Conservation (phyloP, 1,284 basidiomycete genomes). For the Veloboletus limbatus region DNA sequence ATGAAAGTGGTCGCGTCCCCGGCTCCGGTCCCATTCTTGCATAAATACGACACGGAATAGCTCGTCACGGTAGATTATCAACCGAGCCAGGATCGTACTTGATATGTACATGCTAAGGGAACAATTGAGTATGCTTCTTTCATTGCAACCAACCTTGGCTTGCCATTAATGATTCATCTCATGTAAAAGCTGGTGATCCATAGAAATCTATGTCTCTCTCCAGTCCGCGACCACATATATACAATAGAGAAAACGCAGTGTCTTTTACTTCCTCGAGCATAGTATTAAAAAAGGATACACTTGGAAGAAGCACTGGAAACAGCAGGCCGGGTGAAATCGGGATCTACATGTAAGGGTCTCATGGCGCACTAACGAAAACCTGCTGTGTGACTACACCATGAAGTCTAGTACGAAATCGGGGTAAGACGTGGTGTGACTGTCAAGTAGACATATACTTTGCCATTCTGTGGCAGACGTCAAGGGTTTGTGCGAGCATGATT, state of each 20-base stretch:
- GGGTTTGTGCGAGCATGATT: conserved; percentile 10
- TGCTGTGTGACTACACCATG: not conserved
- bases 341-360: too few relatives aligned
- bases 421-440: conserved; percentile 4
- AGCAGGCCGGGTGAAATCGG: too few relatives aligned
- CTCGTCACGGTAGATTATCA: not conserved
- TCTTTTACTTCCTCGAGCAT: conserved; percentile 34
- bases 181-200: too few relatives aligned
- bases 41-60: not conserved
- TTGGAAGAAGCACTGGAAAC: too few relatives aligned
- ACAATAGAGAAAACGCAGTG: conserved; percentile 22
- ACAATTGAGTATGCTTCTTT: too few relatives aligned
- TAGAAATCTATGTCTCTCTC: not conserved
- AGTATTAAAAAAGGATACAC: conserved; percentile 21
- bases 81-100: too few relatives aligned
- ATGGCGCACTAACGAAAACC: not conserved
- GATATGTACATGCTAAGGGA: too few relatives aligned
- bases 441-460: conserved; percentile 71
- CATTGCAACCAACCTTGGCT: too few relatives aligned
- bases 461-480: conserved; percentile 47
- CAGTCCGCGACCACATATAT: conserved; percentile 7
- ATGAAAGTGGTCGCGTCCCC: not conserved
- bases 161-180: too few relatives aligned
- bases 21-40: not conserved
- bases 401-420: not conserved